Conservation (phyloP, 306 rosid species). For the Abrus pulchellus region DNA sequence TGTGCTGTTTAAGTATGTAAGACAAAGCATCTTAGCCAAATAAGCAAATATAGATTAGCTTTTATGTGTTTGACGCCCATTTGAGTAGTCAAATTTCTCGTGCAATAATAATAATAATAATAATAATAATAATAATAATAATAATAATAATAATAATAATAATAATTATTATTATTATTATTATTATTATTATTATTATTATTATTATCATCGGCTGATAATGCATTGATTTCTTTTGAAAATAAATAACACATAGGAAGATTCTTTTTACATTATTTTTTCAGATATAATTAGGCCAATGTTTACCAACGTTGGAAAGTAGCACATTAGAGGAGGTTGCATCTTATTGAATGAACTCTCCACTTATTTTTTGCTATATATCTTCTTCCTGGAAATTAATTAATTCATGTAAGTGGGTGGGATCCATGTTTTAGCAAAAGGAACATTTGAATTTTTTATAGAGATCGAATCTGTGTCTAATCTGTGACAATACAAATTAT, state of each 20-base stretch:
- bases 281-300: background rate
- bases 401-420: background rate
- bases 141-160: too few relatives aligned
- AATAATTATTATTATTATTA: too few relatives aligned
- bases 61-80: background rate
- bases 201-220: background rate
- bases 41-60: background rate
- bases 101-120: background rate
- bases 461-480: conserved; percentile 5
- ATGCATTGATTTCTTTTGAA: background rate
- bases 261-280: background rate
- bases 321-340: background rate
- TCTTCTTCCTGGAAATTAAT: background rate
- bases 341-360: background rate
- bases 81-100: background rate
- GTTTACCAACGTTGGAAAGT: background rate
- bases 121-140: too few relatives aligned
- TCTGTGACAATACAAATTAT: background rate
- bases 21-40: background rate
- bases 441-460: background rate
- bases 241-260: background rate
- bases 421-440: conserved; percentile 10
- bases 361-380: background rate
- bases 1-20: background rate
- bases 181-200: background rate